Evolutionary conservation across 1,284 basidiomycete species (phyloP), one percentile per base, ranked within the genome.

Genomic region (Microbotryomycetes sp.): DNA sequence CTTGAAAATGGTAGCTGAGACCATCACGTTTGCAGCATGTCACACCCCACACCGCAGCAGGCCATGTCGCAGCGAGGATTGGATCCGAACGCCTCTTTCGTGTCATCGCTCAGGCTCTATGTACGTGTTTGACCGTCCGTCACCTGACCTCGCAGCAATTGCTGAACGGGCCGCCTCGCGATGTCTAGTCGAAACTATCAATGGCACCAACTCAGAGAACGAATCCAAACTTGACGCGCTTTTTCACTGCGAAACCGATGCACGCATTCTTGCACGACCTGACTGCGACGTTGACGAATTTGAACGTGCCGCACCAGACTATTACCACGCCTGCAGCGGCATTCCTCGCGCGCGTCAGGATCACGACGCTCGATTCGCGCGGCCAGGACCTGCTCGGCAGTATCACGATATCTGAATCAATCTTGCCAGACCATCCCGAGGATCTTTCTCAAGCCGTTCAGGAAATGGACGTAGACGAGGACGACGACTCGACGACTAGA

Each of bases 131-230:
- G 4, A 3, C 4, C 54, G 11, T 16, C 9, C 2, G 5, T 13
- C 45, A 7, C 41, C 16, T 18, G 1, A 31, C 23, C 21, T n/a
- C 23, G 57, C 46, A 21, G 7, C 24, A 50, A 13, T 55, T 2
- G 31, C 35, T 29, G n/a, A 16, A 23, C 4, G 26, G 18, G 23
- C 23, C n/a, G 24, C 27, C 23, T 28, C 41, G 29, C 41, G 23
- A 58, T 24, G 23, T 3, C 4, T 58, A 72, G 71, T 72, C 71
- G 5, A 60, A 59, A 53, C 58, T 69, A 3, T 69, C 66, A 45
- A 67, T 72, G 57, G 71, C 71, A 5, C 70, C 71, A 3, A 68
- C 71, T 5, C 71, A 72, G 56, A 56, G 60, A 3, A 61, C 61
- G 13, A 70, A 69, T 47, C 61, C 69, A 4, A 64, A 68, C 54